These are phyloP conservation scores for Lodderomyces pseudojiufengensis DNA, from an alignment of 1,139 yeast species.

Conservation along the genomic window DNA sequence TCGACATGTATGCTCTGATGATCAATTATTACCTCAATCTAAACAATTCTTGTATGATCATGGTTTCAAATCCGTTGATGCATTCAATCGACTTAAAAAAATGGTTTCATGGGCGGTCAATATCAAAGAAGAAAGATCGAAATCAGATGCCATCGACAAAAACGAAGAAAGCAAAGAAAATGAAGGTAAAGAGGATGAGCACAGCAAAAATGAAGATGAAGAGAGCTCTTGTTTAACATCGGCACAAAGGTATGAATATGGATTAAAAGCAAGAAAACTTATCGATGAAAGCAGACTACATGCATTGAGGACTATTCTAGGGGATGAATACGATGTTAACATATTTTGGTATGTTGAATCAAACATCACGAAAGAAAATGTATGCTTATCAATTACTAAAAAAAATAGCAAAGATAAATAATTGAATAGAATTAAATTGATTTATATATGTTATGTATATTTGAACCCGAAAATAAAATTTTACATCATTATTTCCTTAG, in stretches of 20 bases:
- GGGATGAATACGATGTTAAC: conserved; percentile 35
- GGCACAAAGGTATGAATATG: conserved; percentile 51
- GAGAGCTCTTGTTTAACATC: conserved; percentile 43
- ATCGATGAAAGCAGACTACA: conserved; percentile 53
- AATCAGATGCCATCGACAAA: background rate
- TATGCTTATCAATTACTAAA: conserved; percentile 38
- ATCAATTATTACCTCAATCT: conserved; percentile 51
- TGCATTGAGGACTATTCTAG: conserved; percentile 39
- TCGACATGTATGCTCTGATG: conserved; percentile 71
- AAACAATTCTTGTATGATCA: conserved; percentile 31
- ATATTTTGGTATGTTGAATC: conserved; percentile 58
- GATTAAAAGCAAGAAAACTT: conserved; percentile 64
- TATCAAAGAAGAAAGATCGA: background rate
- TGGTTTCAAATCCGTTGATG: conserved; percentile 29
- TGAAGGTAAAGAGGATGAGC: conserved; percentile 14
- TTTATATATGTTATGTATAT: no score
- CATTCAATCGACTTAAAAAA: conserved; percentile 56
- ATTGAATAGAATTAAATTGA: no score
- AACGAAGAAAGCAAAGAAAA: background rate
- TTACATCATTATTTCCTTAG: no score
- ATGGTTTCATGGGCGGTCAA: conserved; percentile 83
- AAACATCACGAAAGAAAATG: conserved; percentile 67
- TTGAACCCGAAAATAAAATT: no score
- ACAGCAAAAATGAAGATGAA: conserved; percentile 17
- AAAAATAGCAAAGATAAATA: background rate